Conservation (phyloP, 1,284 basidiomycete species). For the Trametes sp. region DNA sequence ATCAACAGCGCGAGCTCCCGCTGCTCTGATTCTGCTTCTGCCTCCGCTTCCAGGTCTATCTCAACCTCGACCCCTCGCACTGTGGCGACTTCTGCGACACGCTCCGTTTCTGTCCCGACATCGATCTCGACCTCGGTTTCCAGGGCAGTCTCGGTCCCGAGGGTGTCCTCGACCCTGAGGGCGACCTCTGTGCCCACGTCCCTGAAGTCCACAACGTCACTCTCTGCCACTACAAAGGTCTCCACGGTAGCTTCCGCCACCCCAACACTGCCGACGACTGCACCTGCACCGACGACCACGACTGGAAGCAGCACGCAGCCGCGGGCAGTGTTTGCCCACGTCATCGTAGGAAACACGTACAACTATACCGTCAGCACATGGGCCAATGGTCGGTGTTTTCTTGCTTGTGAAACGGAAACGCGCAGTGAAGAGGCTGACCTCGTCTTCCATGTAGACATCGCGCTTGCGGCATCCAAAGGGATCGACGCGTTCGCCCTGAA, state of each 20-base stretch:
- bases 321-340: constrained; percentile 38
- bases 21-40: too few species aligned
- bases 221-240: background rate
- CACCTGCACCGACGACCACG: too few species aligned
- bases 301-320: background rate
- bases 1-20: constrained; percentile 3
- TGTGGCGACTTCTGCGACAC: too few species aligned
- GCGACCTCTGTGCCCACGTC: too few species aligned
- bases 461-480: constrained; percentile 47
- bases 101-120: background rate
- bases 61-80: background rate
- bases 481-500: constrained; percentile 55
- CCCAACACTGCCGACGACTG: background rate
- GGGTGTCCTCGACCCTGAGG: background rate
- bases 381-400: constrained; percentile 40
- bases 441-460: constrained; percentile 42
- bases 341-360: constrained; percentile 52
- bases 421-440: background rate
- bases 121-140: background rate
- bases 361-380: constrained; percentile 47
- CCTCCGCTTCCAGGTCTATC: constrained; percentile 6
- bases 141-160: background rate
- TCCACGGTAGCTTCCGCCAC: background rate
- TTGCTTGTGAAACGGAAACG: too few species aligned
- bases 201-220: too few species aligned